These are phyloP conservation scores for Linanthus parryae DNA, from an alignment of 148 eudicot genomes.

Conservation along the genomic window DNA sequence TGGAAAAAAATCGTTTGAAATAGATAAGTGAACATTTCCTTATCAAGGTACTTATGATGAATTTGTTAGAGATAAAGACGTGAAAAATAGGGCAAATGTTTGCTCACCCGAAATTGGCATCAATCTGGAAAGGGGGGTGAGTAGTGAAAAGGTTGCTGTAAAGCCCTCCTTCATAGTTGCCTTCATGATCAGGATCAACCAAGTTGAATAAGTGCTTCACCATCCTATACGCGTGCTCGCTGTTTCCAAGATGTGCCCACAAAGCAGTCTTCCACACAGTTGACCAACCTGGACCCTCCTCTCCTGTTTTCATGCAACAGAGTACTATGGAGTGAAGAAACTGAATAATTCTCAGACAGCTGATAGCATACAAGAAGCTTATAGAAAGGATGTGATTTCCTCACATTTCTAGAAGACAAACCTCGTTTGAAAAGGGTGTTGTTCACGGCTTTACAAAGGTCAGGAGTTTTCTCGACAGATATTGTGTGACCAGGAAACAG, in stretches of 20 bases:
- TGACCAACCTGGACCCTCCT: slow-evolving; percentile 91
- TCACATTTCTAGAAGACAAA: background rate
- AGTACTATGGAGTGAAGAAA: background rate
- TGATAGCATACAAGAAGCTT: background rate
- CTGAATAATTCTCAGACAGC: background rate
- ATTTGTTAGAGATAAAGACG: no score
- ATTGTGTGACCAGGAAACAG: slow-evolving; percentile 72
- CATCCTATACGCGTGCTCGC: slow-evolving; percentile 69
- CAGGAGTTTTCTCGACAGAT: slow-evolving; percentile 48
- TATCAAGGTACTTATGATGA: no score
- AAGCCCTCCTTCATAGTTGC: slow-evolving; percentile 63
- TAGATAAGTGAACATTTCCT: no score
- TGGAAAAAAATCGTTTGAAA: no score
- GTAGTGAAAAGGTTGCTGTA: slow-evolving; percentile 80
- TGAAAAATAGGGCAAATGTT: no score
- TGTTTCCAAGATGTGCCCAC: slow-evolving; percentile 68
- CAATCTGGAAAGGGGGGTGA: slow-evolving; percentile 93
- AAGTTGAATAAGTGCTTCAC: slow-evolving; percentile 65
- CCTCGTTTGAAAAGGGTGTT: slow-evolving; percentile 59
- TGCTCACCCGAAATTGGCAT: slow-evolving; percentile 80
- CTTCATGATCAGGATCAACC: slow-evolving; percentile 66
- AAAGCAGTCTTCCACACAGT: slow-evolving; percentile 76
- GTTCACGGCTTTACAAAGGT: slow-evolving; percentile 73
- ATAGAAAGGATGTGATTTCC: no score
- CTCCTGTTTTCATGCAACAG: slow-evolving; percentile 31